Base-by-base conservation (phyloP, 148 eudicot genomes). In the Fallopia convolvulus region DNA sequence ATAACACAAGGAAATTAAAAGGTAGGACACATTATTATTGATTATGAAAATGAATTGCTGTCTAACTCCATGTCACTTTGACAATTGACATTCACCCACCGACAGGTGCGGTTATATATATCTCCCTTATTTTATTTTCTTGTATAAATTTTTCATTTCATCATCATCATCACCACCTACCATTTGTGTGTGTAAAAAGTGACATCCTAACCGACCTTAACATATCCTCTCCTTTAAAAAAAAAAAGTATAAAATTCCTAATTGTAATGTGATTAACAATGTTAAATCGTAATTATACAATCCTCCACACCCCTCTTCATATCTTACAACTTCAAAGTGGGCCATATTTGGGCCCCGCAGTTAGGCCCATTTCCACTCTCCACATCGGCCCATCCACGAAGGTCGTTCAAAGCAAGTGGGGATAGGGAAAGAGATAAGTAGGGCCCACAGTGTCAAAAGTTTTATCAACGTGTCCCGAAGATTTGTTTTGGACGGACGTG, bases 31-130 rank as follows among this genome's bases (percentile, higher is more conserved):
- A 58, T n/a, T 56, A 17, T 30, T 68, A 17, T 36, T 36, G 46
- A 65, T 32, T 30, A 26, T 32, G 41, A 23, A 65, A 65, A 61
- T 61, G 68, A 61, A 10, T 26, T 65, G 0, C 2, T 26, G n/a
- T 65, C 41, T 26, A 65, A 65, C 2, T 65, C 70, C 70, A 65
- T 26, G 30, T 65, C 70, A 65, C 70, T 65, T 32, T 65, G 70
- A 65, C 40, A 13, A 5, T 65, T 65, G 70, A 32, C 40, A 30
- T 4, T 17, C 41, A 68, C 72, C 72, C 72, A 68, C 72, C 72
- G 72, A 68, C 72, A 68, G 44, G 42, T 36, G 72, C 17, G 21
- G 20, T 15, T 68, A 30, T 23, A 9, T 58, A 21, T 23, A 8
- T 23, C 12, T 58, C 5, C 32, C 26, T 58, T 58, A 58, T 58